A percentile compares a stretch with the other conserved stretches of the same genome.
These are phyloP conservation scores for Ogataea methanolica DNA, from an alignment of 805 yeast genomes.

Conservation along the genomic window DNA sequence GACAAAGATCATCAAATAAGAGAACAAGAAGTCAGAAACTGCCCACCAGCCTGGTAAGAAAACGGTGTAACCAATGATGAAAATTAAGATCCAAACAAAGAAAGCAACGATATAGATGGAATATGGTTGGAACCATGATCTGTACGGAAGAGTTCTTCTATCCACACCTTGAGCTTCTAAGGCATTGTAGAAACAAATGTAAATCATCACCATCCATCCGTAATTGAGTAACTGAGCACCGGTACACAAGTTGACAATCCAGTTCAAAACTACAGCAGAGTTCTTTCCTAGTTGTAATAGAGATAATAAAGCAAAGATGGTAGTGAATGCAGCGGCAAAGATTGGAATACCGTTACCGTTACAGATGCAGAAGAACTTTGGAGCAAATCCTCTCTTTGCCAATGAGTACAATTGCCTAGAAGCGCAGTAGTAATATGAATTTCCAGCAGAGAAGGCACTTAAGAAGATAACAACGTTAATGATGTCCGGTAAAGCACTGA, in stretches of 20 bases:
- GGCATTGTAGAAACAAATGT: slow-evolving; percentile 38
- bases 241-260: slow-evolving; percentile 41
- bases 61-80: slow-evolving; percentile 35
- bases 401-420: slow-evolving; percentile 57
- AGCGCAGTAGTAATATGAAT: slow-evolving; percentile 69
- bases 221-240: slow-evolving; percentile 43
- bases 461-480: slow-evolving; percentile 70
- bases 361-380: slow-evolving; percentile 56
- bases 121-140: slow-evolving; percentile 37
- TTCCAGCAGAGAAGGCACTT: slow-evolving; percentile 75
- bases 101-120: slow-evolving; percentile 17
- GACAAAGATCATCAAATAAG: slow-evolving; percentile 36
- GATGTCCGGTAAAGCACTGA: slow-evolving; percentile 60
- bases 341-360: slow-evolving; percentile 68
- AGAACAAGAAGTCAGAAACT: slow-evolving; percentile 35
- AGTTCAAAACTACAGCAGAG: slow-evolving; percentile 31
- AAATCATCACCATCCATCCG: slow-evolving; percentile 38
- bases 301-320: slow-evolving; percentile 56
- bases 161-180: slow-evolving; percentile 35
- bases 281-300: slow-evolving; percentile 46
- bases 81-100: slow-evolving; percentile 30
- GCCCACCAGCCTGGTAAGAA: slow-evolving; percentile 22
- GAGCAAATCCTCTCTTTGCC: slow-evolving; percentile 66
- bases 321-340: slow-evolving; percentile 43
- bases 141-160: slow-evolving; percentile 34